phyloP scores from a whole-genome alignment of 2,329 filamentous ascomycete genomes.

The Trichothecium roseum region DNA sequence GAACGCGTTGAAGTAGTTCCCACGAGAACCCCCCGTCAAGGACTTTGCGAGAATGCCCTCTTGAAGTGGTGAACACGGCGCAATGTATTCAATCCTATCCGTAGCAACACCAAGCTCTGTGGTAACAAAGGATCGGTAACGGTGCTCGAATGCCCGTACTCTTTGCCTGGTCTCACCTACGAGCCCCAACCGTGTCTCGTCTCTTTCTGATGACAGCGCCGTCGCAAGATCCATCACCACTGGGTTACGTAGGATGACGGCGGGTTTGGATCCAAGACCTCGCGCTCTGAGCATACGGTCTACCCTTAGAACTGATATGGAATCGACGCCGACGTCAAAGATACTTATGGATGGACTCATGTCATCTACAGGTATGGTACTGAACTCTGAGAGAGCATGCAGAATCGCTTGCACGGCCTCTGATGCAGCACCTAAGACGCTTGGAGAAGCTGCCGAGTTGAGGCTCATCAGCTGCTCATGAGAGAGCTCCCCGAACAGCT shows the following conservation, averaged over 20 bases:
- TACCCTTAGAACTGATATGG: slow-evolving; percentile 69
- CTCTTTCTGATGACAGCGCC: slow-evolving; percentile 15
- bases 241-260: slow-evolving; percentile 55
- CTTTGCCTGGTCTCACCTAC: slow-evolving; percentile 44
- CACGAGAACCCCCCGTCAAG: slow-evolving; percentile 37
- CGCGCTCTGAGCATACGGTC: slow-evolving; percentile 50
- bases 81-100: slow-evolving; percentile 57
- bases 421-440: slow-evolving; percentile 11
- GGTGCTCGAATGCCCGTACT: slow-evolving; percentile 55
- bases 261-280: slow-evolving; percentile 54
- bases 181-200: slow-evolving; percentile 4
- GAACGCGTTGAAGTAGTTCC: slow-evolving; percentile 72
- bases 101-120: slow-evolving; percentile 38
- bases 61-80: slow-evolving; percentile 77
- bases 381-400: slow-evolving; percentile 41
- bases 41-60: slow-evolving; percentile 74
- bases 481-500: slow-evolving; percentile 52
- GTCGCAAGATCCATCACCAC: slow-evolving; percentile 35
- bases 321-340: slow-evolving; percentile 82
- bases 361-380: no score
- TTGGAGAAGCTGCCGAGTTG: slow-evolving; percentile 10
- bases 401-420: slow-evolving; percentile 37
- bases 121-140: slow-evolving; percentile 42
- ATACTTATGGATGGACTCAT: slow-evolving; percentile 46
- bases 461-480: slow-evolving; percentile 46